Evolutionary conservation across 2,329 filamentous ascomycete species (phyloP).

Genomic region (Bipolaris oryzae): DNA sequence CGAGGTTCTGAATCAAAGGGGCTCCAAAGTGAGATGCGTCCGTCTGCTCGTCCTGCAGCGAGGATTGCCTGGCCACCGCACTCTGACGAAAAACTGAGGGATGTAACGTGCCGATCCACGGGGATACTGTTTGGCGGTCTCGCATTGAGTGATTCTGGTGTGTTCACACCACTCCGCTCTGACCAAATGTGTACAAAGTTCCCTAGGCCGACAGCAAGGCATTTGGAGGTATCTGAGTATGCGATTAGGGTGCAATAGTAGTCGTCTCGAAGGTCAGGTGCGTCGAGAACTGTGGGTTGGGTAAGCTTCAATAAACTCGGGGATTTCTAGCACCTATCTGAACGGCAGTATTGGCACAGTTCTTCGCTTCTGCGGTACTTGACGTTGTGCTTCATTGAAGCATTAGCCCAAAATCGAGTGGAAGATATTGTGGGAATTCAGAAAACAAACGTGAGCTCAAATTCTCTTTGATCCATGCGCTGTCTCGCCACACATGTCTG

Average conservation of each 20-base stretch:
- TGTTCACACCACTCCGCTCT: slow-evolving; percentile 70
- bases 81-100: slow-evolving; percentile 85
- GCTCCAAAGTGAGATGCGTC: slow-evolving; percentile 78
- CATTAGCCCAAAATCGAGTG: slow-evolving; percentile 13
- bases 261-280: slow-evolving; percentile 86
- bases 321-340: slow-evolving; percentile 60
- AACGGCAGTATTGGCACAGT: slow-evolving; percentile 75
- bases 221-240: slow-evolving; percentile 75
- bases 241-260: slow-evolving; percentile 94
- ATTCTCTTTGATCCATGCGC: slow-evolving; percentile 49
- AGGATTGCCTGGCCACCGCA: slow-evolving; percentile 79
- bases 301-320: slow-evolving; percentile 40
- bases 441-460: slow-evolving; percentile 40
- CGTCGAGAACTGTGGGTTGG: slow-evolving; percentile 75
- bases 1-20: slow-evolving; percentile 71
- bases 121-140: slow-evolving; percentile 51
- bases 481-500: slow-evolving; percentile 50
- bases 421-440: background rate
- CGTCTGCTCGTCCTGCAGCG: slow-evolving; percentile 81
- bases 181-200: slow-evolving; percentile 88
- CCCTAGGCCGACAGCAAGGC: slow-evolving; percentile 82
- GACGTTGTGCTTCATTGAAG: slow-evolving; percentile 29
- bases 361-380: slow-evolving; percentile 36
- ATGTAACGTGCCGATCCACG: slow-evolving; percentile 67
- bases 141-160: slow-evolving; percentile 59